Evolutionary conservation across 208 protist genomes (phyloP).

Genomic region (Acanthamoeba sp.): DNA sequence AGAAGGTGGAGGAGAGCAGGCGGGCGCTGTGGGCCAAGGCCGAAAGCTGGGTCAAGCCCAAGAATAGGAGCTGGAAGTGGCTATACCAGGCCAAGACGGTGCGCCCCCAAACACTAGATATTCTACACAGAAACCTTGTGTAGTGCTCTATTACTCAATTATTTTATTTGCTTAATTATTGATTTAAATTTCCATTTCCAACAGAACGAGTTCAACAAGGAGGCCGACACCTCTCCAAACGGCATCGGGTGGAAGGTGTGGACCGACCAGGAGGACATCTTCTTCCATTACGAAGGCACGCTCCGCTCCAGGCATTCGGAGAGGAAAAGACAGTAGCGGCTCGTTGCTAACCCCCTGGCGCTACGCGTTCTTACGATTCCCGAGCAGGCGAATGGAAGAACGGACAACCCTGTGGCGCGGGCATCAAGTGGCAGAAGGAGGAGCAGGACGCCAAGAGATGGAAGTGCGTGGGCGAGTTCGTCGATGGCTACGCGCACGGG

Average conservation of each 20-base stretch:
- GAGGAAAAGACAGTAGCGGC: no score
- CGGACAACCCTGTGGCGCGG: not conserved
- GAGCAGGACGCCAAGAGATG: not conserved
- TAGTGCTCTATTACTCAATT: not conserved
- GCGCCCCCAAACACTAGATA: not conserved
- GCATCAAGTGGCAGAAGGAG: not conserved
- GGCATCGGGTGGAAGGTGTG: not conserved
- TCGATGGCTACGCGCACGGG: not conserved
- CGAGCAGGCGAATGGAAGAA: conserved; percentile 1
- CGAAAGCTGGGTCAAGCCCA: conserved; percentile 30
- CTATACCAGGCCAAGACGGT: conserved; percentile 21
- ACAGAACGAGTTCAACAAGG: not conserved
- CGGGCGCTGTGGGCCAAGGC: not conserved
- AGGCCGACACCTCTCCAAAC: not conserved
- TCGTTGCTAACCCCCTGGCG: not conserved
- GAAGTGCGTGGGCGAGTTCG: conserved; percentile 22
- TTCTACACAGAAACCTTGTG: not conserved
- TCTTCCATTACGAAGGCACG: not conserved
- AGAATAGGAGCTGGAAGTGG: not conserved
- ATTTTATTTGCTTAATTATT: not conserved
- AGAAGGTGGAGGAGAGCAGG: not conserved
- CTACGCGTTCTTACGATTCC: no score
- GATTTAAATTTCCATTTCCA: no score
- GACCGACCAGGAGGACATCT: not conserved
- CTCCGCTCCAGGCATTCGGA: no score